Evolutionary conservation across 164 flowering plant genomes (phyloP).

Genomic region (Echeveria elegans): DNA sequence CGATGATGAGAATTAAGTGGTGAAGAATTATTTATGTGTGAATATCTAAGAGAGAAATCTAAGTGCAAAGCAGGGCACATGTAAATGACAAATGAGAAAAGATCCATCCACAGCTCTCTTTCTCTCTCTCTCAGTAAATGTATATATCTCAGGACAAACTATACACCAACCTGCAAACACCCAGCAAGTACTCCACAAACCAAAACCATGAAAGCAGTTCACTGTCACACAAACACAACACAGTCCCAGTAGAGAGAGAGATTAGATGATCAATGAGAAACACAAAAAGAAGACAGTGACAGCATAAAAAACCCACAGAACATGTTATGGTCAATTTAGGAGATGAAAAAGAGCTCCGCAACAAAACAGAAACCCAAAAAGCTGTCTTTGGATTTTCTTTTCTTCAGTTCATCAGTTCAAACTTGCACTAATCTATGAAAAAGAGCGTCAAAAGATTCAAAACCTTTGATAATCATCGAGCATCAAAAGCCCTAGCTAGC

Average conservation of each 20-base stretch:
- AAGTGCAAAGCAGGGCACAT: neutral
- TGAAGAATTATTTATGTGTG: neutral
- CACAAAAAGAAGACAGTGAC: constrained; percentile 1
- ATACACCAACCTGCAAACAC: neutral
- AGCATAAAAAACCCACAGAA: neutral
- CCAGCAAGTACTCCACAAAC: constrained; percentile 5
- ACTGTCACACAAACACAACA: neutral
- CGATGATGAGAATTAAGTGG: neutral
- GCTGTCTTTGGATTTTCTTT: constrained; percentile 1
- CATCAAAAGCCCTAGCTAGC: neutral
- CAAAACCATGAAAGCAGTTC: constrained; percentile 5
- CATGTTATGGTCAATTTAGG: constrained; percentile 6
- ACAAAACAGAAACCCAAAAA: constrained; percentile 5
- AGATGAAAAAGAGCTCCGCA: constrained; percentile 1
- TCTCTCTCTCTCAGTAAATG: neutral
- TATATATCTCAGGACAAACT: constrained; percentile 3
- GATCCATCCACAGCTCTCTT: too few species aligned
- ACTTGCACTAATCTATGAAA: constrained; percentile 4
- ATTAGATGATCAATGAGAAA: constrained; percentile 1
- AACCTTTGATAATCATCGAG: neutral
- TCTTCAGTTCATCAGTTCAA: constrained; percentile 1
- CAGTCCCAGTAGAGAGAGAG: neutral
- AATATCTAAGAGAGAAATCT: constrained; percentile 2
- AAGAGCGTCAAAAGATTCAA: neutral
- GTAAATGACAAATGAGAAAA: neutral